Conservation (phyloP, 1,284 basidiomycete species). For the Heterobasidion parviporum region DNA sequence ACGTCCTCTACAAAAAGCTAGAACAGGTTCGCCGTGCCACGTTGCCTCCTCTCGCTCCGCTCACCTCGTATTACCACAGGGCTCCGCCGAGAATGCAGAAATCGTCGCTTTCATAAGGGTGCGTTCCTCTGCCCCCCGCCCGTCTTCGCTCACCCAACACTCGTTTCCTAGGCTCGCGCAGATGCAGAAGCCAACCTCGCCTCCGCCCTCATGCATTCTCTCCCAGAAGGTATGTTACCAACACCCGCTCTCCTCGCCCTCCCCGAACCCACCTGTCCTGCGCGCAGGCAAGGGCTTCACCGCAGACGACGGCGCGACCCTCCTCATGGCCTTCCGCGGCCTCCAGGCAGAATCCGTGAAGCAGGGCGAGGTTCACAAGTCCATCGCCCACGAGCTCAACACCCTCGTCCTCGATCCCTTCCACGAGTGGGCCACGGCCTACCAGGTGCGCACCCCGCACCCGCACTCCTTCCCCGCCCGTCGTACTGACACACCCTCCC, state of each 20-base stretch:
- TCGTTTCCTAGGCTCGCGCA: constrained; percentile 46
- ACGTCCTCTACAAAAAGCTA: constrained; percentile 69
- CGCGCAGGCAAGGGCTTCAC: constrained; percentile 53
- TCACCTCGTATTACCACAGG: constrained; percentile 33
- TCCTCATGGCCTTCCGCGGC: constrained; percentile 71
- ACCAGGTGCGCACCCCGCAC: constrained; percentile 38
- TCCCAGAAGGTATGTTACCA: constrained; percentile 28
- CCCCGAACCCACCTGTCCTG: neutral
- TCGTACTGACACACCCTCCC: neutral
- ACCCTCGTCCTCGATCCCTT: constrained; percentile 69
- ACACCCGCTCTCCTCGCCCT: constrained; percentile 26
- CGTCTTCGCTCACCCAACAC: neutral
- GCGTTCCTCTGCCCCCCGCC: constrained; percentile 6
- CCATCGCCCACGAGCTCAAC: constrained; percentile 59
- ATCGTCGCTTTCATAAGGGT: constrained; percentile 78
- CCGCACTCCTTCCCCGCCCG: neutral
- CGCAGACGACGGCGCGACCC: constrained; percentile 71
- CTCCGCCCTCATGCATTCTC: constrained; percentile 44
- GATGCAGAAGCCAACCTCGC: constrained; percentile 56
- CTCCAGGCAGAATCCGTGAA: constrained; percentile 59
- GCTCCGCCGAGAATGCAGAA: constrained; percentile 72
- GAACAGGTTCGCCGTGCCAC: constrained; percentile 50
- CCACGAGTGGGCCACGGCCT: constrained; percentile 58
- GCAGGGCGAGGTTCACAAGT: constrained; percentile 61
- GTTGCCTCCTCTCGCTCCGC: constrained; percentile 2